Evolutionary conservation across 2,329 filamentous ascomycete genomes (phyloP), one percentile per base, ranked within the genome.

Genomic region (Ophiostoma sp.): DNA sequence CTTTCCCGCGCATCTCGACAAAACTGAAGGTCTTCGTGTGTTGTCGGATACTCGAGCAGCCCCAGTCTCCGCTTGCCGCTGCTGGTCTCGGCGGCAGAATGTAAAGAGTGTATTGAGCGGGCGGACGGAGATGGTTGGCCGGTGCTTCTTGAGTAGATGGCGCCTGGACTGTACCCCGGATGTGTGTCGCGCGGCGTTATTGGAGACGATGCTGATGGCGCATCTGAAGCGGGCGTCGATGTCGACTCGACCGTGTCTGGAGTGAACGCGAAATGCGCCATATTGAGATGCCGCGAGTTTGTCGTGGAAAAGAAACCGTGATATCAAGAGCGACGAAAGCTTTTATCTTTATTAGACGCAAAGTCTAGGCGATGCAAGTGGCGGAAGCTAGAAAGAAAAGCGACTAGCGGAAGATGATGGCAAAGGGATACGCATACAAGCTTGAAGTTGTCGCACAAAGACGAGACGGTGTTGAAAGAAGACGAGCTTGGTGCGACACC

Each of bases 1-100:
- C 22, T 48, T 9, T 45, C 42, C 5, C 63, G 63, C 5, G 45
- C 25, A 31, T 66, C 63, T 17, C 63, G 39, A 15, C 63, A 66
- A 25, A 66, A 66, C 22, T 66, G 22, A 15, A 66, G 63, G 15
- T 66, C 63, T 39, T 66, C 63, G 22, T 66, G 39, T 15, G 19
- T 15, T 7, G 63, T 45, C 5, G 63, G 63, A 66, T 66, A 66
- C 22, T 66, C 39, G 22, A 66, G 63, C 36, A 66, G 12, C 2
- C 63, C 63, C 42, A 66, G 11, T 2, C 36, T 22, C 22, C 63
- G 39, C 36, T 66, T 66, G 5, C 63, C 59, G 6, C 11, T 42
- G 59, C n/a, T 42, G 33, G 33, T 22, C 33, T 64, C 59, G 19
- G 19, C 19, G 9, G 59, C 22, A 19, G 15, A 48, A 1, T 64